phyloP scores from a whole-genome alignment of 805 yeast species.

The Metschnikowia vanudenii region DNA sequence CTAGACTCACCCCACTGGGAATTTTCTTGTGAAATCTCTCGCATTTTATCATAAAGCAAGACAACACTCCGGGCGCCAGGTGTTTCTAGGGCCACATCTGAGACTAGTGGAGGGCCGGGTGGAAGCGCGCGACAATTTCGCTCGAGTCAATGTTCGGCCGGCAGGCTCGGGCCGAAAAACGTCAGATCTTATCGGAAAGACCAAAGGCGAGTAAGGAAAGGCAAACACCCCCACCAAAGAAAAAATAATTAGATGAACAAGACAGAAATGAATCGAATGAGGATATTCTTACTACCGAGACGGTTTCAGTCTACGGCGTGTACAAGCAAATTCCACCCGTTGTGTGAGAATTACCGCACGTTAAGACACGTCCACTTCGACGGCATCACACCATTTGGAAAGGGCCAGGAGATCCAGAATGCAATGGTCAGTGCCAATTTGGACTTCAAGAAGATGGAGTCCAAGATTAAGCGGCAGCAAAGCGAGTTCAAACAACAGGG shows the following conservation, averaged over 20 bases:
- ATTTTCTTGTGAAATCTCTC: too few relatives aligned
- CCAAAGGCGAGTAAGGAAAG: too few relatives aligned
- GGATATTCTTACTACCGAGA: slow-evolving; percentile 7
- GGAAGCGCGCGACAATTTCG: too few relatives aligned
- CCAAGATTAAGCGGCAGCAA: slow-evolving; percentile 45
- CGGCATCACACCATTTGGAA: slow-evolving; percentile 38
- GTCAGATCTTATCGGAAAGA: too few relatives aligned
- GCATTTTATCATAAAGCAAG: too few relatives aligned
- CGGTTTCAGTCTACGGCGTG: slow-evolving; percentile 15
- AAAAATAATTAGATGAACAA: too few relatives aligned
- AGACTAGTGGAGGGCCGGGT: too few relatives aligned
- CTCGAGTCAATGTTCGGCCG: too few relatives aligned
- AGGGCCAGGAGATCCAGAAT: slow-evolving; percentile 58
- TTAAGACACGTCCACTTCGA: slow-evolving; percentile 43
- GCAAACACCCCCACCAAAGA: background rate
- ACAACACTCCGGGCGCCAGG: too few relatives aligned
- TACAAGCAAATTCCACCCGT: slow-evolving; percentile 29
- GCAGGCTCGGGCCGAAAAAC: too few relatives aligned
- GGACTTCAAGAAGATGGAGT: slow-evolving; percentile 52
- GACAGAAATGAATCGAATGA: background rate
- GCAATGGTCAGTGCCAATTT: slow-evolving; percentile 55
- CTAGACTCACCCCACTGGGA: too few relatives aligned
- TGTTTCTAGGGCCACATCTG: too few relatives aligned
- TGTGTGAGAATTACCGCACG: slow-evolving; percentile 33
- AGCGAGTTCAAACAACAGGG: slow-evolving; percentile 40